Percentiles rank a stretch among this genome's conserved stretches.
Evolutionary conservation across 1,139 yeast species (phyloP).

Genomic region (Sugiyamaella novakii): DNA sequence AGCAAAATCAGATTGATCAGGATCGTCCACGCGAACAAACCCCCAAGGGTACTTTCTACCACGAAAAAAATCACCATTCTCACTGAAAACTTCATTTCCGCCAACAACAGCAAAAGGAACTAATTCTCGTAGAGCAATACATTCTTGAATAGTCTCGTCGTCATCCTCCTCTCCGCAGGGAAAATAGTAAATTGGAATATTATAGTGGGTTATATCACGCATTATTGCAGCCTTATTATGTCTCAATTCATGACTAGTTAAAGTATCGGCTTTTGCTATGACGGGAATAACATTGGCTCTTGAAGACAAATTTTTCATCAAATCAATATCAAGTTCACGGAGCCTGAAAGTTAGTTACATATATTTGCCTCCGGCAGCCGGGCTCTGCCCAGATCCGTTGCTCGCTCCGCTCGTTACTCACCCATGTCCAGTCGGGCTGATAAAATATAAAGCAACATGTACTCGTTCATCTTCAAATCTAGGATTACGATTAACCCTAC

Average conservation of each 20-base stretch:
- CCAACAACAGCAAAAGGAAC: conserved; percentile 91
- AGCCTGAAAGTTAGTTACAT: conserved; percentile 33
- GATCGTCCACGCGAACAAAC: conserved; percentile 64
- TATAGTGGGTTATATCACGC: conserved; percentile 73
- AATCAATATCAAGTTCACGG: conserved; percentile 71
- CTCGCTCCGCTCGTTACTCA: conserved; percentile 5
- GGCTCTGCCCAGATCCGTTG: too few relatives aligned
- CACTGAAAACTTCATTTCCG: conserved; percentile 39
- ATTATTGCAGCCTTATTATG: conserved; percentile 63
- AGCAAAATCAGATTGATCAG: conserved; percentile 81
- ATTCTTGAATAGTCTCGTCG: conserved; percentile 76
- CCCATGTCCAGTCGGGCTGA: conserved; percentile 77
- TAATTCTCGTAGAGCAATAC: conserved; percentile 68
- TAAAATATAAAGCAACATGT: conserved; percentile 70
- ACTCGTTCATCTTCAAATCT: conserved; percentile 72
- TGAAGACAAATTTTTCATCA: conserved; percentile 74
- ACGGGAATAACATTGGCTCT: conserved; percentile 89
- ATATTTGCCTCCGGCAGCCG: background rate
- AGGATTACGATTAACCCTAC: conserved; percentile 84
- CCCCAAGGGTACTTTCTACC: conserved; percentile 98
- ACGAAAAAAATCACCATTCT: conserved; percentile 48
- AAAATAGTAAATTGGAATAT: conserved; percentile 84
- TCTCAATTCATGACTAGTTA: conserved; percentile 73
- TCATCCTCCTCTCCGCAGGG: conserved; percentile 60
- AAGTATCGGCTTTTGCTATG: conserved; percentile 81